Conservation (phyloP, 768 basidiomycete species). For the Hericium alpestre region DNA sequence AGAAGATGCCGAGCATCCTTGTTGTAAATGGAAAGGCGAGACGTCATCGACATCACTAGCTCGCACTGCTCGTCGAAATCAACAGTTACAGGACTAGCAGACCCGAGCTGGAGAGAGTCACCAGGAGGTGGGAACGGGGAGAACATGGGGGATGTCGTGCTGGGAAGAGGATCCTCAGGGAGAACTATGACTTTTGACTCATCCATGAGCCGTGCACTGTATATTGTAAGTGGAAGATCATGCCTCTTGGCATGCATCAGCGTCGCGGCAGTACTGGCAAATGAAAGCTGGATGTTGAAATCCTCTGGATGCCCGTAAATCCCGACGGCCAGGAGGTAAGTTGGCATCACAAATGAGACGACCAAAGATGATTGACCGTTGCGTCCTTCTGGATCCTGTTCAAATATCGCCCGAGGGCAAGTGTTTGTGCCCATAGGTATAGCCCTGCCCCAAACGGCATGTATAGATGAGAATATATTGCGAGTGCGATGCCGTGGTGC, state of each 20-base stretch:
- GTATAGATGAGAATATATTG: slow-evolving; percentile 20
- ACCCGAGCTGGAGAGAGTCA: not conserved
- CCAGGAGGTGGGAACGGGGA: too few relatives aligned
- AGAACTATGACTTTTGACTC: slow-evolving; percentile 13
- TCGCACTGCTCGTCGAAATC: not conserved
- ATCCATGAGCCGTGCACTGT: slow-evolving; percentile 14
- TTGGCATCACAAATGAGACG: slow-evolving; percentile 17
- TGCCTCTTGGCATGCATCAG: slow-evolving; percentile 13
- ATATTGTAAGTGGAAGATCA: slow-evolving; percentile 4
- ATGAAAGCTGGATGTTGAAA: slow-evolving; percentile 13
- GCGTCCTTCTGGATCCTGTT: not conserved
- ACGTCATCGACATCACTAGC: slow-evolving; percentile 1
- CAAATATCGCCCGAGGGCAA: not conserved
- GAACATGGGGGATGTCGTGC: too few relatives aligned
- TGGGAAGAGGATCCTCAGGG: slow-evolving; percentile 12
- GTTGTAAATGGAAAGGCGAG: slow-evolving; percentile 8
- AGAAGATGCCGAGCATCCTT: slow-evolving; percentile 3
- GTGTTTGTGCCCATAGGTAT: not conserved
- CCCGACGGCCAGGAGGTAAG: slow-evolving; percentile 12
- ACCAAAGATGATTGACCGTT: slow-evolving; percentile 8
- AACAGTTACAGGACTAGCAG: not conserved
- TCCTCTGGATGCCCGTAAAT: not conserved
- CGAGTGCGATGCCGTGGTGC: not conserved
- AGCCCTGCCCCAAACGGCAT: slow-evolving; percentile 14
- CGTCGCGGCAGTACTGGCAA: slow-evolving; percentile 16